phyloP scores from a whole-genome alignment of 176 grass and related monocot genomes.

The Thinopyrum elongatum region DNA sequence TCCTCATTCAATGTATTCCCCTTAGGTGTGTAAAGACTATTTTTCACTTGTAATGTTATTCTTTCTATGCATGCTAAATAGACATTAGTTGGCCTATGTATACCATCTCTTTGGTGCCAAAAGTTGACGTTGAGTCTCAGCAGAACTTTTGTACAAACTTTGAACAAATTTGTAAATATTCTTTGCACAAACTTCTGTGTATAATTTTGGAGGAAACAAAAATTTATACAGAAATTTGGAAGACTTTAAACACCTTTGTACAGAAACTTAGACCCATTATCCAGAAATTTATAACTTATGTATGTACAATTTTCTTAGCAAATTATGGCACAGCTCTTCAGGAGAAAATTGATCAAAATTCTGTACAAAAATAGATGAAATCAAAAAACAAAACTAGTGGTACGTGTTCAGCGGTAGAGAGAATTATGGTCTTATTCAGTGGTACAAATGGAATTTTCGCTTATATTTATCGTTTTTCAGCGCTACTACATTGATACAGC shows the following conservation, averaged over 20 bases:
- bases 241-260: neutral
- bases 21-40: neutral
- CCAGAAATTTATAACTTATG: neutral
- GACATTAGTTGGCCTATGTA: neutral
- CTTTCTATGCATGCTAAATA: neutral
- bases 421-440: neutral
- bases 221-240: neutral
- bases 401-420: neutral
- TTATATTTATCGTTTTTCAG: conserved; percentile 35
- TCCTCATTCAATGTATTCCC: neutral
- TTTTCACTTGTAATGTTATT: neutral
- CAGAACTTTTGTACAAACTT: neutral
- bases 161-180: neutral
- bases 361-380: neutral
- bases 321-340: neutral
- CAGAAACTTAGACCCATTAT: neutral
- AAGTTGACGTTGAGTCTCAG: neutral
- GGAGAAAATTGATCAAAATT: neutral
- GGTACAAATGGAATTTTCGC: neutral
- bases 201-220: neutral
- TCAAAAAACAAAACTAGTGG: neutral
- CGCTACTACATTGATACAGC: conserved; percentile 67
- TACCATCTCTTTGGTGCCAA: neutral
- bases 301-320: neutral
- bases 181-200: neutral